Conservation (phyloP, 495 filamentous ascomycete genomes). For the Aspergillus baeticus region DNA sequence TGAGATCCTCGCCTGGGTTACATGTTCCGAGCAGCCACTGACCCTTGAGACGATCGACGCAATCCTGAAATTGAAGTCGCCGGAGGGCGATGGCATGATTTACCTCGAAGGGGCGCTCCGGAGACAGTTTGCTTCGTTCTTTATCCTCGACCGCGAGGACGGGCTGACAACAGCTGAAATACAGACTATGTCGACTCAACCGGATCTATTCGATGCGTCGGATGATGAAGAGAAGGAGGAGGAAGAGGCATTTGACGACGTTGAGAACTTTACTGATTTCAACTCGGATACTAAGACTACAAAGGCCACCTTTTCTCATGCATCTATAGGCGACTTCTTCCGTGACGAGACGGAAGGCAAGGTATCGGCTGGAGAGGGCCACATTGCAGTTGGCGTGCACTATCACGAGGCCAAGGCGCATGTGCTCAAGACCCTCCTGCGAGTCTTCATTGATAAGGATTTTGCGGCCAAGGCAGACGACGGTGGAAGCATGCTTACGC, state of each 20-base stretch:
- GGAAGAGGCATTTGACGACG: constrained; percentile 20
- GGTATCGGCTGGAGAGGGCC: constrained; percentile 9
- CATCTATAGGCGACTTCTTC: constrained; percentile 34
- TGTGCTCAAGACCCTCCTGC: constrained; percentile 7
- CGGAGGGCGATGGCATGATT: constrained; percentile 31
- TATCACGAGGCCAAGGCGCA: constrained; percentile 14
- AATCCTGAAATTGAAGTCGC: constrained; percentile 24
- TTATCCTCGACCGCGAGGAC: constrained; percentile 32
- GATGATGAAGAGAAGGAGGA: constrained; percentile 8
- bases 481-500: not conserved
- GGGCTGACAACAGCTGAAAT: constrained; percentile 31
- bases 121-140: constrained; percentile 35
- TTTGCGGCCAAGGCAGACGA: constrained; percentile 6
- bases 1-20: constrained; percentile 32
- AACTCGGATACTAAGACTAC: constrained; percentile 31
- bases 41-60: constrained; percentile 29
- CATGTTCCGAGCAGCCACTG: constrained; percentile 23
- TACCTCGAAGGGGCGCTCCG: constrained; percentile 32
- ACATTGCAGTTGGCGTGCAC: constrained; percentile 18
- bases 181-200: not conserved
- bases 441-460: not conserved
- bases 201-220: not conserved
- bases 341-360: constrained; percentile 22
- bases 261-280: constrained; percentile 24
- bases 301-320: constrained; percentile 31